Conservation (phyloP, 2,329 filamentous ascomycete genomes). For the Ascocoryne sarcoides region DNA sequence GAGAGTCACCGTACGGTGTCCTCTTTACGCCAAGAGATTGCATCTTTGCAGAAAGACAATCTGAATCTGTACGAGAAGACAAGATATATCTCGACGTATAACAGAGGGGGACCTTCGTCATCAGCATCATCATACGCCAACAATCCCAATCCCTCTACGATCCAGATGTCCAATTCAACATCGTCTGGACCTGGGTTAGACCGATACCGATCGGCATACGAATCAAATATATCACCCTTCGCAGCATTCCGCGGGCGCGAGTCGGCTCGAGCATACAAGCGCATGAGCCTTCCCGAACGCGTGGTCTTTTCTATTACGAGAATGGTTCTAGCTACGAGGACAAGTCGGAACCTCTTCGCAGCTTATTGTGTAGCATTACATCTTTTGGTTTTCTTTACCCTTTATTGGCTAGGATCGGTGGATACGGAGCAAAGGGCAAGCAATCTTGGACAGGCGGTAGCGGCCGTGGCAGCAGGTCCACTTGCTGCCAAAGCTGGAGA, state of each 20-base stretch:
- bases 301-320: conserved; percentile 84
- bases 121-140: conserved; percentile 57
- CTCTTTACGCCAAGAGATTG: conserved; percentile 80
- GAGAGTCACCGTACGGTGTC: conserved; percentile 76
- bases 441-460: conserved; percentile 32
- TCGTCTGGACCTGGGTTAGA: conserved; percentile 63
- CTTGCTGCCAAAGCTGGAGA: conserved; percentile 30
- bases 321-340: conserved; percentile 81
- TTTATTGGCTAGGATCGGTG: conserved; percentile 72
- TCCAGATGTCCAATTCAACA: conserved; percentile 51
- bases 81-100: conserved; percentile 90
- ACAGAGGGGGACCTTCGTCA: conserved; percentile 54
- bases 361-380: conserved; percentile 85
- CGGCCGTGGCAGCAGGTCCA: conserved; percentile 34
- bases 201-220: conserved; percentile 85
- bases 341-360: conserved; percentile 88
- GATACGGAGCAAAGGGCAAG: conserved; percentile 47
- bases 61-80: conserved; percentile 96
- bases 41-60: conserved; percentile 91
- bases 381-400: conserved; percentile 73
- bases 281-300: conserved; percentile 87
- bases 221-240: conserved; percentile 91
- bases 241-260: conserved; percentile 93
- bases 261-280: conserved; percentile 78
- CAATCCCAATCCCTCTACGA: conserved; percentile 68